Evolutionary conservation across 805 yeast species (phyloP).

Genomic region (Wilhelminamyces savonicus): DNA sequence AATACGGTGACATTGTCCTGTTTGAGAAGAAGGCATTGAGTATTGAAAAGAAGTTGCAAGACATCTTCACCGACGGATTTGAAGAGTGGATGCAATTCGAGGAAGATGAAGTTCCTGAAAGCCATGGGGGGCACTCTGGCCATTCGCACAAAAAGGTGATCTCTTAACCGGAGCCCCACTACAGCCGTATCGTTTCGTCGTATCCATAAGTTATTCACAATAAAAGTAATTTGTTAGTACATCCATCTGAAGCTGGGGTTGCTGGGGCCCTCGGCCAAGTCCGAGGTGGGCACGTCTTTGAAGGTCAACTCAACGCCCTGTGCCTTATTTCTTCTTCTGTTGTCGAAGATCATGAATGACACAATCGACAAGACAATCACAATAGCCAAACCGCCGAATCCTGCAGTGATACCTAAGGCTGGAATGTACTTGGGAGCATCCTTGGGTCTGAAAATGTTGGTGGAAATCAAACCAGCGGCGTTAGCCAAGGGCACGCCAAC

Average conservation of each 20-base stretch:
- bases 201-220: too few relatives aligned
- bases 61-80: constrained; percentile 34
- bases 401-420: constrained; percentile 25
- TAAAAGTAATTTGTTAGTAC: too few relatives aligned
- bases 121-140: constrained; percentile 1
- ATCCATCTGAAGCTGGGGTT: constrained; percentile 44
- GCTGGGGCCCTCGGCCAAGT: constrained; percentile 38
- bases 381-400: constrained; percentile 23
- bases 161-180: too few relatives aligned
- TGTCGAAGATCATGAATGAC: constrained; percentile 37
- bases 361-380: constrained; percentile 17
- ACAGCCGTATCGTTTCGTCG: too few relatives aligned
- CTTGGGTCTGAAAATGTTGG: constrained; percentile 24
- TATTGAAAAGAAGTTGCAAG: constrained; percentile 23
- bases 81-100: constrained; percentile 34
- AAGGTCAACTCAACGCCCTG: constrained; percentile 35
- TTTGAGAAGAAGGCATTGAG: constrained; percentile 20
- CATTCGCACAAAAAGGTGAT: neutral
- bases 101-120: constrained; percentile 4
- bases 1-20: constrained; percentile 19
- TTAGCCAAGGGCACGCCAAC: constrained; percentile 35
- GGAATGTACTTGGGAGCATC: constrained; percentile 27
- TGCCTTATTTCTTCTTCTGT: constrained; percentile 30
- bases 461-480: constrained; percentile 25
- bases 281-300: constrained; percentile 37